Base-by-base conservation (phyloP, 495 filamentous ascomycete species). In the Penicillium arizonense region DNA sequence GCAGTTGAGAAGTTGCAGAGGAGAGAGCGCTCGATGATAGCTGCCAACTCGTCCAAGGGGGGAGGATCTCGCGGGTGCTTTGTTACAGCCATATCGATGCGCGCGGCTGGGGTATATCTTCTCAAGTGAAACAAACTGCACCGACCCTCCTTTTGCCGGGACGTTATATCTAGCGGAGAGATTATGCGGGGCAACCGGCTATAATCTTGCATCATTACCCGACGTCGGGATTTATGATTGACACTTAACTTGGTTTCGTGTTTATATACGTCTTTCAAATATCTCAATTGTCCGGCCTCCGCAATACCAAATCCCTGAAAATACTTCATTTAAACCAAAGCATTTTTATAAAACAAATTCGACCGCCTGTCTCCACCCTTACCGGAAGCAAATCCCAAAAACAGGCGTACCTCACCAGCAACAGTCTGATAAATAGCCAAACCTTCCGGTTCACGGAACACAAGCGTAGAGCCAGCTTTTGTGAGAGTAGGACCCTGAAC, bases 301-400 rank as follows among this genome's bases (percentile, higher is more conserved):
- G 18, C 18, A 18, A 18, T 18, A 18, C 1, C 23, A 24, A 24
- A 24, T 24, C 5, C 23, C 23, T 18, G 18, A 18, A 18, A 18
- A 18, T 18, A 18, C 18, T 18, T 18, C 18, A 1, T 18, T 18
- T 35, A 47, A 47, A 55, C 12, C 13, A 47, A 26, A 14, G 32
- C 44, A 47, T 56, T 52, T 33, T 64, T 64, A 32, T 64, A 64
- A 39, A 64, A 64, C 28, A 64, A 20, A 32, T 61, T 60, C 10
- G 57, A 52, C 24, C 51, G 38, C 34, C 61, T 50, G 44, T 61
- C 57, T 6, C 57, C 54, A 8, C 6, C 32, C 30, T 55, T 36
- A 2, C 59, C 61, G 4, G 61, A 64, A 3, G 61, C 57, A 39
- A 61, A 64, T 28, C 61, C 61, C 40, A 64, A 26, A 41, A 60